Base-by-base conservation (phyloP, 1,284 basidiomycete species). In the Malassezia equina region DNA sequence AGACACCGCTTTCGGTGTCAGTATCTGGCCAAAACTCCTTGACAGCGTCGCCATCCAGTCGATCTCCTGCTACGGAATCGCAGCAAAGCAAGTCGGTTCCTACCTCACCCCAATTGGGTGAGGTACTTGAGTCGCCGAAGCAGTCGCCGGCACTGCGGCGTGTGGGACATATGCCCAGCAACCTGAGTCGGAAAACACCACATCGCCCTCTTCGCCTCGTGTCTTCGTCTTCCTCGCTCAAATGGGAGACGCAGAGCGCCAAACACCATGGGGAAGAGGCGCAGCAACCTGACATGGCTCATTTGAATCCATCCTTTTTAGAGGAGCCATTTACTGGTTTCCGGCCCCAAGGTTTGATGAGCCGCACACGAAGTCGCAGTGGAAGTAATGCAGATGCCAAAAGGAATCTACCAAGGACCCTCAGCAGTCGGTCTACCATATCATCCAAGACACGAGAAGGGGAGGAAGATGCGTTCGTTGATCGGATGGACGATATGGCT, bases 241-340 rank as follows among this genome's bases (percentile, higher is more conserved):
- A 29, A n/a, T 21, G 25, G 24, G 48, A 55, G 19, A 41, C 46
- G 6, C 34, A 15, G 13, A 48, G 23, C 19, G 8, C 7, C 7
- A 46, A 33, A 15, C 44, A 24, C 4, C 32, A 21, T 9, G 23
- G 23, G 6, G 46, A 47, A 3, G 52, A 24, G 12, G 24, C 46
- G 1, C 41, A 17, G 7, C 21, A 31, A 25, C 6, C 15, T 21
- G 36, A 39, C 9, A 4, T 21, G 36, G 15, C 36, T 7, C 19
- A 2, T 8, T 6, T 23, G 36, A n/a, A 19, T 2, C 42, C 43
- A 1, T 39, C 32, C 7, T 56, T 56, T 24, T 24, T 56, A 7
- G 54, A 51, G 7, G 54, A 56, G 36, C 54, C 54, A 9, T 52
- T 29, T n/a, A 12, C 49, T 1, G 55, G 55, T 3, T 43, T 52